These are phyloP conservation scores for Candida nanaspora DNA, from an alignment of 805 yeast genomes.

Conservation along the genomic window DNA sequence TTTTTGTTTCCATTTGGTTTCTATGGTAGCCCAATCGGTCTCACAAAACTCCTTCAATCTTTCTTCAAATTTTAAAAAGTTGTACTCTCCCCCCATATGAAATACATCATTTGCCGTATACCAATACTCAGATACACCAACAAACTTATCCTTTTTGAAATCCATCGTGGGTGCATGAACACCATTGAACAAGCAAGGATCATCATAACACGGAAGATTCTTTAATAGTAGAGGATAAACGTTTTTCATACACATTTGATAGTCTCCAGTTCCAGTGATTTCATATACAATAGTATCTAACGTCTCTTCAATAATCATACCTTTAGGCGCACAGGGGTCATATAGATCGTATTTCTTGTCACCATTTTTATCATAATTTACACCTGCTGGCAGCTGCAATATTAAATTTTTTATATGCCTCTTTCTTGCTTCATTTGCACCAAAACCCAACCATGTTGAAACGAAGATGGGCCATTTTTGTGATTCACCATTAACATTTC, in stretches of 20 bases:
- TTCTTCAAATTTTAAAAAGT: slow-evolving; percentile 59
- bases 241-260: slow-evolving; percentile 61
- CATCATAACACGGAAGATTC: slow-evolving; percentile 74
- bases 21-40: slow-evolving; percentile 57
- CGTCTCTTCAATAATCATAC: slow-evolving; percentile 42
- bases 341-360: slow-evolving; percentile 40
- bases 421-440: slow-evolving; percentile 87
- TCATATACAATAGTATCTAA: slow-evolving; percentile 40
- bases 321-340: slow-evolving; percentile 81
- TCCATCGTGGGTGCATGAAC: slow-evolving; percentile 89
- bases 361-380: slow-evolving; percentile 36
- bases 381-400: slow-evolving; percentile 36
- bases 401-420: slow-evolving; percentile 58
- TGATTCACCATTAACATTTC: slow-evolving; percentile 61
- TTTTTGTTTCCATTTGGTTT: slow-evolving; percentile 43
- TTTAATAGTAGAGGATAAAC: slow-evolving; percentile 74
- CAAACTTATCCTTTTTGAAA: slow-evolving; percentile 71
- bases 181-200: slow-evolving; percentile 91
- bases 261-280: slow-evolving; percentile 72
- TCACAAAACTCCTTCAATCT: slow-evolving; percentile 70
- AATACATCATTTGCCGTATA: slow-evolving; percentile 92
- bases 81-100: slow-evolving; percentile 82
- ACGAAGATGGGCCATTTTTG: slow-evolving; percentile 86
- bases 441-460: slow-evolving; percentile 95
- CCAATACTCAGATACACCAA: slow-evolving; percentile 97